Evolutionary conservation across 2,329 filamentous ascomycete genomes (phyloP), one percentile per base, ranked within the genome.

Genomic region (Sordariomycetes sp.): DNA sequence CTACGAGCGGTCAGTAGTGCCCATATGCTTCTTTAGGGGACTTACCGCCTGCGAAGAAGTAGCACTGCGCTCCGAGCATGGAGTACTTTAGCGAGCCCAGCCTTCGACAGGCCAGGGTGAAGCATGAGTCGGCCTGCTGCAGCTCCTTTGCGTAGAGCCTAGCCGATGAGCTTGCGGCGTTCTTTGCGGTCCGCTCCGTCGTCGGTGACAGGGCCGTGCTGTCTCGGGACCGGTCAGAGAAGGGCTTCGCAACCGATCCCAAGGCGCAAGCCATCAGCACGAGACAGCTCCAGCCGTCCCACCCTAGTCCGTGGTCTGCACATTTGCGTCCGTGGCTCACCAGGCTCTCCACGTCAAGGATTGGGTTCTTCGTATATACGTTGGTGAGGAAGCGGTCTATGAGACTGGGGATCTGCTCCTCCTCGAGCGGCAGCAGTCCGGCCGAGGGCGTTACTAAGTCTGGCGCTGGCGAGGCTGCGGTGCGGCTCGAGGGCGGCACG

Each of bases 41-140:
- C 36, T 26, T 23, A 44, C 43, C 43, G 4, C 58, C 58, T 6
- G 57, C 55, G 32, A 57, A 51, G 34, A 60, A 60, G 34, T 55
- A 48, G 30, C 57, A 62, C 26, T 64, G 59, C 6, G 51, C 48
- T 5, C 49, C 47, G 6, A 59, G 33, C 15, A 63, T 43, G 3
- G 43, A 45, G 26, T 44, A 41, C 19, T 45, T 44, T 4, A 50
- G 39, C 1, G 47, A 44, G 2, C 46, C 49, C 9, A 51, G 35
- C 14, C 49, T 34, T 32, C 47, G 45, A 19, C 43, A 44, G 3
- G 49, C 47, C 11, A 49, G 32, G 9, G 45, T 45, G 29, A 45
- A 51, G 36, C 47, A 51, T 6, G 38, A 39, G 23, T 46, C 44
- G 4, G 41, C 46, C 18, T 39, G 33, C 18, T 44, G 34, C n/a